Evolutionary conservation across 176 grass and related monocot species (phyloP).

Genomic region (Sorghum bicolor): DNA sequence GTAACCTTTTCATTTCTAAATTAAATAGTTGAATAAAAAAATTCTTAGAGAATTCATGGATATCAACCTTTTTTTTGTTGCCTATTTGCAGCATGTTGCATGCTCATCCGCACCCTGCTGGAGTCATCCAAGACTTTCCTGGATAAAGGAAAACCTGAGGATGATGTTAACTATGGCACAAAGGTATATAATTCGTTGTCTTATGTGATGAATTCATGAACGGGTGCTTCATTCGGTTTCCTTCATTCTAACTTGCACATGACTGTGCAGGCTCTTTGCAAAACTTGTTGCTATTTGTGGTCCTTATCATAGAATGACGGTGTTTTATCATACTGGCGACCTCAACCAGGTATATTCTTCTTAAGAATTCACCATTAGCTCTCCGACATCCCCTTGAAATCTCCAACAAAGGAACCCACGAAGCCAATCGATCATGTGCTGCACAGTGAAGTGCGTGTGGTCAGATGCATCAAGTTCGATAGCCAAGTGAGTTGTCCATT

Average conservation of each 20-base stretch:
- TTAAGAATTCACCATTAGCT: conserved; percentile 12
- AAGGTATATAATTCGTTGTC: conserved; percentile 59
- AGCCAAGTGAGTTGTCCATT: too few species aligned
- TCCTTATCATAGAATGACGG: conserved; percentile 98
- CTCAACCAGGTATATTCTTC: conserved; percentile 96
- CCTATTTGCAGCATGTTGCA: conserved; percentile 79
- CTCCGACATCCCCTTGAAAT: too few species aligned
- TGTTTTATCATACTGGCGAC: conserved; percentile 97
- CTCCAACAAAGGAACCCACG: too few species aligned
- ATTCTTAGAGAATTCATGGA: conserved; percentile 27
- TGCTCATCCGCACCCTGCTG: conserved; percentile 92
- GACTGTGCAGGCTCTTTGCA: conserved; percentile 72
- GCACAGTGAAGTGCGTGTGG: too few species aligned
- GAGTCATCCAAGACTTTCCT: conserved; percentile 99
- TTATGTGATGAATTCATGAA: conserved; percentile 17
- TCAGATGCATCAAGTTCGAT: too few species aligned
- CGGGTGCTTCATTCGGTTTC: background rate
- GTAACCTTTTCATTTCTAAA: conserved; percentile 50
- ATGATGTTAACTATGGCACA: conserved; percentile 91
- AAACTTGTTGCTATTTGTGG: conserved; percentile 99
- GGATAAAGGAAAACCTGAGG: conserved; percentile 99
- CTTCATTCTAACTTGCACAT: conserved; percentile 17
- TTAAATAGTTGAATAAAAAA: conserved; percentile 12
- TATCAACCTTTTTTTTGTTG: conserved; percentile 11
- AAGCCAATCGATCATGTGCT: too few species aligned